Evolutionary conservation across 2,329 filamentous ascomycete species (phyloP), one percentile per base, ranked within the genome.

Genomic region (Thelonectria olida): DNA sequence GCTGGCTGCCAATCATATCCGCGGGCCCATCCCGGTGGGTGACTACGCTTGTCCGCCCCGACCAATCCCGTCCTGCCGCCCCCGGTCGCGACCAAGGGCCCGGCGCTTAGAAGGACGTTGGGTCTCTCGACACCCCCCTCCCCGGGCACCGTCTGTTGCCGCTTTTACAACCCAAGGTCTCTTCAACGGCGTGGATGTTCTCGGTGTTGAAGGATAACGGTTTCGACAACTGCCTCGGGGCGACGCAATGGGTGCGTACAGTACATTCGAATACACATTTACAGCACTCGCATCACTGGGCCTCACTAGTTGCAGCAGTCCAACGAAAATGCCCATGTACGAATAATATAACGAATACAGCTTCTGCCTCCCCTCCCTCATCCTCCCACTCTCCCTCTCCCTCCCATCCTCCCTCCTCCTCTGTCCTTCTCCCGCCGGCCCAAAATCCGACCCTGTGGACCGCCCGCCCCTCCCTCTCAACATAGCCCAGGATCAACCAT

Each of bases 51-150:
- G 52, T 50, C 62, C 59, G 61, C 47, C 55, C 56, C 45, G 56
- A 49, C 75, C 75, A 77, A 77, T 77, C 53, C 28, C 27, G 67
- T 20, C 47, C 51, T 77, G 53, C 28, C 27, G 67, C 19, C 47
- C 51, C 55, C 41, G 52, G 42, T 54, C 51, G 42, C 42, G 44
- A 53, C 65, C n/a, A n/a, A 61, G 65, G 52, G 62, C 67, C 68
- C 68, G 75, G 76, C 76, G 76, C 76, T 78, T 78, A 77, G 57
- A 64, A 27, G 22, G 61, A 51, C 58, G 57, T 61, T 58, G 50
- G 58, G 41, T 25, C 23, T 20, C 19, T 47, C 28, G 52, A 44
- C 28, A 12, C 41, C 50, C 23, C 58, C 50, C 50, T 67, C 67
- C 73, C 67, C 61, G 73, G 73, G 69, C 34, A 36, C 10, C 10